phyloP scores from a whole-genome alignment of 805 yeast genomes.

The Saccharomyces jurei region DNA sequence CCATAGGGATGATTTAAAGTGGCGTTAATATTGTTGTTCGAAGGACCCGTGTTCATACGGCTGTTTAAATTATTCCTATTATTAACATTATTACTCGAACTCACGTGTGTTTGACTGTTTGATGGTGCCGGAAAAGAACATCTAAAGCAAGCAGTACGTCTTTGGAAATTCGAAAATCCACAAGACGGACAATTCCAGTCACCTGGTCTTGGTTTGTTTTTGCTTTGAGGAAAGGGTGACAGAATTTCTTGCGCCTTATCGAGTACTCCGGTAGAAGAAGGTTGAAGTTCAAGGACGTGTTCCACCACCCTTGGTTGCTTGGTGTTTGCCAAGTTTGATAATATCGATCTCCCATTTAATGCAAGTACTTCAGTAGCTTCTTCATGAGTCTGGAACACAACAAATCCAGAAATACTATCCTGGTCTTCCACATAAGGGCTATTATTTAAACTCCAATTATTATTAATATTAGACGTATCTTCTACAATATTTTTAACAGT shows the following conservation, averaged over 20 bases:
- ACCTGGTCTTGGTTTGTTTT: conserved; percentile 90
- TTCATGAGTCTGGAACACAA: conserved; percentile 74
- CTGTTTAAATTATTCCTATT: conserved; percentile 1
- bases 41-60: conserved; percentile 3
- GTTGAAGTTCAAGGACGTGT: conserved; percentile 73
- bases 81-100: conserved; percentile 6
- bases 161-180: conserved; percentile 89
- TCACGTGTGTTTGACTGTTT: conserved; percentile 46
- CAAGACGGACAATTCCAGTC: conserved; percentile 98
- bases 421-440: conserved; percentile 36
- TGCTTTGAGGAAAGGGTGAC: conserved; percentile 75
- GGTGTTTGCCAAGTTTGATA: conserved; percentile 30
- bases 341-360: conserved; percentile 61
- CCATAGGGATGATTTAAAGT: conserved; percentile 10
- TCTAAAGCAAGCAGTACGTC: conserved; percentile 88
- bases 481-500: conserved; percentile 53
- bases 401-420: conserved; percentile 66
- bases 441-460: conserved; percentile 21
- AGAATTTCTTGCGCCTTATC: conserved; percentile 77
- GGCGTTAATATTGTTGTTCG: conserved; percentile 11
- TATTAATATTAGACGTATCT: conserved; percentile 19
- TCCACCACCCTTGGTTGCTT: conserved; percentile 40
- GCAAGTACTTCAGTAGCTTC: conserved; percentile 73
- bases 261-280: conserved; percentile 69
- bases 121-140: conserved; percentile 82